Conservation (phyloP, 2,329 filamentous ascomycete species). For the Botrytis galanthina region DNA sequence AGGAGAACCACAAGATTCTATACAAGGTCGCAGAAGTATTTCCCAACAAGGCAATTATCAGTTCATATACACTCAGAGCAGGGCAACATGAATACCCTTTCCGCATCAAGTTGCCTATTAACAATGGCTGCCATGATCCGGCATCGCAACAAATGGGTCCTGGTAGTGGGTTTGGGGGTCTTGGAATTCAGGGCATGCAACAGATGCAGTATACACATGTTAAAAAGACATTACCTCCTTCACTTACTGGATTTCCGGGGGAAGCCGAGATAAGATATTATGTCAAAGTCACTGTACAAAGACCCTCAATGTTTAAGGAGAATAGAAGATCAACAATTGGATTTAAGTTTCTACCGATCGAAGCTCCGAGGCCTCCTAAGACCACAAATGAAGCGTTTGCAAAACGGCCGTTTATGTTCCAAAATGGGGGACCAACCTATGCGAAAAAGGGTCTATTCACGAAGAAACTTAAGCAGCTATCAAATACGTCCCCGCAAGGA, state of each 20-base stretch:
- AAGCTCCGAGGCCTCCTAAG: conserved; percentile 70
- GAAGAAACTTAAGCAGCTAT: conserved; percentile 32
- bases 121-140: conserved; percentile 59
- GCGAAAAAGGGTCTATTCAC: conserved; percentile 36
- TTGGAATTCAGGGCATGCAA: conserved; percentile 61
- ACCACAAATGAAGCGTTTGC: conserved; percentile 81
- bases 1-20: conserved; percentile 69
- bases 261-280: conserved; percentile 92
- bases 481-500: conserved; percentile 62
- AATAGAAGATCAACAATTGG: conserved; percentile 70
- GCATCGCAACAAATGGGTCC: conserved; percentile 54
- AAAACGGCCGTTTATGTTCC: conserved; percentile 63
- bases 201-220: conserved; percentile 68
- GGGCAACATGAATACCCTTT: conserved; percentile 77
- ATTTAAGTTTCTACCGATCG: conserved; percentile 89
- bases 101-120: conserved; percentile 73
- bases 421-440: conserved; percentile 40
- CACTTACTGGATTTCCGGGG: conserved; percentile 79
- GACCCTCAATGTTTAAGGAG: conserved; percentile 86
- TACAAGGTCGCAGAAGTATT: conserved; percentile 74
- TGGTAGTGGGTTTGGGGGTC: conserved; percentile 54
- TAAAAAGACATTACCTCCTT: conserved; percentile 83
- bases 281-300: conserved; percentile 88
- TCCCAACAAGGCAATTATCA: conserved; percentile 44
- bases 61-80: conserved; percentile 58